Conservation (phyloP, 768 basidiomycete genomes). For the Boletus vermiculosoides region DNA sequence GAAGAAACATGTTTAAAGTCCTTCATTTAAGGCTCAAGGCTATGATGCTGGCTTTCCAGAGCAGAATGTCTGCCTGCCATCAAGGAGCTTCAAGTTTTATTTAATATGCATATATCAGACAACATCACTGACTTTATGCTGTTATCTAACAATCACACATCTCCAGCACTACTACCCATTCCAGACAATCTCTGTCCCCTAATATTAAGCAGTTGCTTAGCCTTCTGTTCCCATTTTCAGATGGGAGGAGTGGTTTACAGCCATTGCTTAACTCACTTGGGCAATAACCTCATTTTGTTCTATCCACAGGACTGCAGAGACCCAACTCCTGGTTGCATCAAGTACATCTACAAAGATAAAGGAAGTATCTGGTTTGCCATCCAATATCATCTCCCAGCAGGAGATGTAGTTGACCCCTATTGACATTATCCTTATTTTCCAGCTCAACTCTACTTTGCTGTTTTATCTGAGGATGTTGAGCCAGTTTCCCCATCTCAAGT, state of each 20-base stretch:
- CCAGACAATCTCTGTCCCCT: neutral
- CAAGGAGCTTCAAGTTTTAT: constrained; percentile 2
- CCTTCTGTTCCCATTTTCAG: neutral
- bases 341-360: neutral
- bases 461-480: too few species aligned
- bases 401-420: too few species aligned
- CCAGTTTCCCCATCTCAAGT: too few species aligned
- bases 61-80: constrained; percentile 6
- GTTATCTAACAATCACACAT: neutral
- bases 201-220: neutral
- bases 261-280: neutral
- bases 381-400: neutral
- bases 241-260: neutral
- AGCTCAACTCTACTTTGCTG: too few species aligned
- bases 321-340: neutral
- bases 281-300: neutral
- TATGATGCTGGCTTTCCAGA: constrained; percentile 6
- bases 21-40: constrained; percentile 15
- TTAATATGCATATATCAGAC: too few species aligned
- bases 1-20: constrained; percentile 5
- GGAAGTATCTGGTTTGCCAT: neutral
- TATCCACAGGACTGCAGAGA: neutral
- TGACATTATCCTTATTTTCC: too few species aligned
- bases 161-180: neutral
- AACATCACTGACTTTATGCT: neutral